Base-by-base conservation (phyloP, 108 stramenopile genomes). In the Discostella pseudostelligera region DNA sequence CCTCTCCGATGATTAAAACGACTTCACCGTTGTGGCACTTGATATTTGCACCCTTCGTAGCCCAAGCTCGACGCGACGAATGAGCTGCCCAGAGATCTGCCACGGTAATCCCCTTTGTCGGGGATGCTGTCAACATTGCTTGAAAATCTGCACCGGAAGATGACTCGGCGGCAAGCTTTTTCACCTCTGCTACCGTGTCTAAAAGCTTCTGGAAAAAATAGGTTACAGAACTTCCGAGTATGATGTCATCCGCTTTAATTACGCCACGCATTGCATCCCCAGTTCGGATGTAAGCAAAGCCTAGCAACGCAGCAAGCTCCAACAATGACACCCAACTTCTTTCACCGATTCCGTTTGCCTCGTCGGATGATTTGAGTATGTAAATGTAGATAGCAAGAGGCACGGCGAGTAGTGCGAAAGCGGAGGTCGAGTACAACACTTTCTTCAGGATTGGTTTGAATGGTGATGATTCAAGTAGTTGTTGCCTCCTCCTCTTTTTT, bases 81-180 rank as follows among this genome's bases (percentile, higher is more conserved):
- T 59, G 84, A 40, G 72, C 84, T 73, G 53, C 90, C 94, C 92
- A 94, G 14, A 94, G 72, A 69, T 94, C 89, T 19, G 72, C 62
- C 11, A 94, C 89, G 19, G 37, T 70, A 6, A 94, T 42, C 0
- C 93, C 93, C 49, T 86, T 82, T 12, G 66, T 71, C 39, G 88
- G 82, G 40, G 83, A 85, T 11, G 88, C 81, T 19, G 84, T 86
- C 56, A 82, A 57, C 65, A 83, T 79, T 29, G 74, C 74, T 65
- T 75, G 78, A 37, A 79, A 78, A 51, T 78, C 76, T 32, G 76
- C 65, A 59, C 51, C 73, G 22, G 58, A 64, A 21, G 50, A 60
- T 55, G 59, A 49, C 22, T 64, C 69, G 22, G 63, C 42, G 13
- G 14, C 26, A n/a, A 76, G 58, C 37, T 48, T 81, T 24, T 60